Evolutionary conservation across 1,284 basidiomycete species (phyloP).

Genomic region (Coniferiporia sulphurascens): DNA sequence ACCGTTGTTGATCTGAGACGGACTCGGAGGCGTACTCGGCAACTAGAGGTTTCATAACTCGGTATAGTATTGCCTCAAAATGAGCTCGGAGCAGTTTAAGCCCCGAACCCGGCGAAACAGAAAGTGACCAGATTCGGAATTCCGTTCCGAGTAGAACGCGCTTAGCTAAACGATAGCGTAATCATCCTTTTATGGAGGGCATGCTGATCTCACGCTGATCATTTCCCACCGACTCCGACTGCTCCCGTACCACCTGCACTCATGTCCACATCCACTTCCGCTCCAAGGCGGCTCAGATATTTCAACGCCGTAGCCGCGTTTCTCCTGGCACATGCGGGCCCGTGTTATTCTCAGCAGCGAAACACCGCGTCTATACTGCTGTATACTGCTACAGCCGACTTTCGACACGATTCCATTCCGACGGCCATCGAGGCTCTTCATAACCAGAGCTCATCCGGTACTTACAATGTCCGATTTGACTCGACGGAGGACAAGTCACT

Average conservation of each 20-base stretch:
- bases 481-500: constrained; percentile 57
- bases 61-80: too few relatives aligned
- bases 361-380: constrained; percentile 38
- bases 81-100: too few relatives aligned
- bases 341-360: constrained; percentile 1
- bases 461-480: constrained; percentile 51
- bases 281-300: neutral
- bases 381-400: constrained; percentile 49
- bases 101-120: too few relatives aligned
- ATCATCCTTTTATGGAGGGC: too few relatives aligned
- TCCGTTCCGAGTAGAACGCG: too few relatives aligned
- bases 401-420: constrained; percentile 75
- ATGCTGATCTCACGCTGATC: neutral
- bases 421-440: constrained; percentile 57
- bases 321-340: neutral
- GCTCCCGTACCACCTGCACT: neutral
- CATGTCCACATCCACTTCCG: neutral
- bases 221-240: neutral
- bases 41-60: too few relatives aligned
- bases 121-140: too few relatives aligned
- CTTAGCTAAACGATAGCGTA: too few relatives aligned
- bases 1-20: too few relatives aligned
- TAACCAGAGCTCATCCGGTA: constrained; percentile 31
- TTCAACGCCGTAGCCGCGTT: neutral
- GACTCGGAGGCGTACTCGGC: too few relatives aligned